Conservation (phyloP, 2,329 filamentous ascomycete genomes). For the Xylariaceae sp. region DNA sequence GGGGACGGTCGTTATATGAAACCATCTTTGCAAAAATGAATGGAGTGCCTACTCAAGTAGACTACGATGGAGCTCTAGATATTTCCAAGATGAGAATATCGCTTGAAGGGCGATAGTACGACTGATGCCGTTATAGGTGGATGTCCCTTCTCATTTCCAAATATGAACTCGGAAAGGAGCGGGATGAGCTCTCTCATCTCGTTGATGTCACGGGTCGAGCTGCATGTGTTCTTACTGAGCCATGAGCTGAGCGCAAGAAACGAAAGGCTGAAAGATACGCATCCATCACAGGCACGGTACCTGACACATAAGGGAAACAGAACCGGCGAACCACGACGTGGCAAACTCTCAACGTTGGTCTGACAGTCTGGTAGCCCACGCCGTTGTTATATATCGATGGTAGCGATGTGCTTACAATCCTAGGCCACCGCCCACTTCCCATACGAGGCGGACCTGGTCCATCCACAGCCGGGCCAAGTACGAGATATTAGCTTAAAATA, state of each 20-base stretch:
- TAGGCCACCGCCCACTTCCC: neutral
- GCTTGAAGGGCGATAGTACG: neutral
- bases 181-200: neutral
- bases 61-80: neutral
- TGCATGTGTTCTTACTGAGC: slow-evolving; percentile 9
- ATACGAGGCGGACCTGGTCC: neutral
- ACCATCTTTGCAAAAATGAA: slow-evolving; percentile 21
- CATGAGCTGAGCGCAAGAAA: neutral
- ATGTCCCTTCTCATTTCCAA: neutral
- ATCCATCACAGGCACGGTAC: neutral
- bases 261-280: neutral
- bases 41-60: neutral
- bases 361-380: neutral
- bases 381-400: neutral
- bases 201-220: neutral
- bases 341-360: neutral
- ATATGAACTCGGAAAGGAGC: neutral
- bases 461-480: neutral
- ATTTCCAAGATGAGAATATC: neutral
- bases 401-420: neutral
- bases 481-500: neutral
- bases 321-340: neutral
- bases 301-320: neutral
- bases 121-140: slow-evolving; percentile 6
- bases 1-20: slow-evolving; percentile 15